Conservation (phyloP, 352 stramenopile genomes). For the Thalassiosira livingstoniorum region DNA sequence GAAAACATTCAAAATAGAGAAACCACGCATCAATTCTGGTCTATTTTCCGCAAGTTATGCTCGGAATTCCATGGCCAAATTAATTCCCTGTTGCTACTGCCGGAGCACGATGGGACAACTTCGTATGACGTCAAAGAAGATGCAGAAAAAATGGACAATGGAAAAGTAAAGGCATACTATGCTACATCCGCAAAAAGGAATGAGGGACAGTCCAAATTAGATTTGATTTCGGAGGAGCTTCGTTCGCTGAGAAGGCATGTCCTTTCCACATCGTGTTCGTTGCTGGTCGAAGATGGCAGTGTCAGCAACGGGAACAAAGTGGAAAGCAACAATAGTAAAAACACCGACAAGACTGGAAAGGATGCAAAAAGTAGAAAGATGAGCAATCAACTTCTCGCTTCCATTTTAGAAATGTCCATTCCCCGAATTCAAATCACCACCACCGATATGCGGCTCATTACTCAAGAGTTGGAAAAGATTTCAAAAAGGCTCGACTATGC, state of each 20-base stretch:
- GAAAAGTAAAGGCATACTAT: constrained; percentile 35
- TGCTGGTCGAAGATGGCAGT: constrained; percentile 2
- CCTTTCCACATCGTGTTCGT: constrained; percentile 34
- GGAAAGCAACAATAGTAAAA: not conserved
- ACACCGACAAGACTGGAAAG: not conserved
- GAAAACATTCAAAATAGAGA: too few relatives aligned
- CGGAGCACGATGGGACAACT: not conserved
- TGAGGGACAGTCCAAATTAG: constrained; percentile 38
- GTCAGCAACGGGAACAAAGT: not conserved
- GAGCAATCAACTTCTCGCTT: constrained; percentile 14
- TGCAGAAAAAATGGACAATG: constrained; percentile 4
- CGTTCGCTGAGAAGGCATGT: constrained; percentile 31
- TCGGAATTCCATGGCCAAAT: constrained; percentile 38
- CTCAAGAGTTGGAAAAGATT: constrained; percentile 45
- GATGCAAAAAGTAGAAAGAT: not conserved
- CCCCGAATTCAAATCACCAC: constrained; percentile 21
- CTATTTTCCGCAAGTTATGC: constrained; percentile 44
- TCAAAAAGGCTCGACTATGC: constrained; percentile 44
- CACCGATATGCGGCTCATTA: constrained; percentile 42
- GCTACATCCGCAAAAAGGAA: constrained; percentile 43
- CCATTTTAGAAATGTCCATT: constrained; percentile 36
- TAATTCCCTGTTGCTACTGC: constrained; percentile 31
- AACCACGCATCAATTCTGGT: constrained; percentile 3
- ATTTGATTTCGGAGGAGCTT: constrained; percentile 42
- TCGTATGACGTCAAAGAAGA: not conserved